Evolutionary conservation across 2,329 filamentous ascomycete genomes (phyloP), one percentile per base, ranked within the genome.

Genomic region (Cladosporium sp.): DNA sequence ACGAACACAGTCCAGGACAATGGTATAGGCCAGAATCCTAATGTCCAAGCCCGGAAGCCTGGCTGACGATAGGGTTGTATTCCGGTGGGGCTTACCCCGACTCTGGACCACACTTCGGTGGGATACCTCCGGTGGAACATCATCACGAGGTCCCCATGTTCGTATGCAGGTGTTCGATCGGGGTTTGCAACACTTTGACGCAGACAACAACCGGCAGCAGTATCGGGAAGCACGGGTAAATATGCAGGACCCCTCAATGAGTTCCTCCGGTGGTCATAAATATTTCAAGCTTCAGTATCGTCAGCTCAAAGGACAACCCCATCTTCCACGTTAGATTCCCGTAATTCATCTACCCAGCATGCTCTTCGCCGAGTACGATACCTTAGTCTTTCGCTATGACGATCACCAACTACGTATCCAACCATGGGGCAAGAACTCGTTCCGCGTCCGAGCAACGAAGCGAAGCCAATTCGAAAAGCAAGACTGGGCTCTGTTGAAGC

Each of bases 331-430:
- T 32, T 9, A 32, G 28, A 32, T 10, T 10, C 8, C 28, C 12
- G 9, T 6, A 13, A 35, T 19, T 9, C n/a, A 2, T 10, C 28
- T 48, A 24, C 22, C 22, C 35, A 44, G 15, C 8, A 72, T 73
- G 70, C 64, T 72, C 8, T 56, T 81, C 1, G 59, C 65, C 8
- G 77, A 84, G 15, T 80, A 78, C 1, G 80, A 82, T 58, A 84
- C 81, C 13, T 80, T 84, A 3, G 79, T 86, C 58, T 87, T 82
- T 66, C 82, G 80, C 59, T 79, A 75, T 57, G 78, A 81, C 65
- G 75, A 75, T n/a, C 77, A 80, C 61, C 66, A 71, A 22, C 68
- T 80, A 56, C 75, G 76, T 71, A 71, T 82, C 53, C 76, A 81
- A 51, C 67, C 78, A 35, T 81, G 78, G 78, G 78, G 78, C 15